These are phyloP conservation scores for Parietaria judaica DNA, from an alignment of 306 rosid genomes.

Conservation along the genomic window DNA sequence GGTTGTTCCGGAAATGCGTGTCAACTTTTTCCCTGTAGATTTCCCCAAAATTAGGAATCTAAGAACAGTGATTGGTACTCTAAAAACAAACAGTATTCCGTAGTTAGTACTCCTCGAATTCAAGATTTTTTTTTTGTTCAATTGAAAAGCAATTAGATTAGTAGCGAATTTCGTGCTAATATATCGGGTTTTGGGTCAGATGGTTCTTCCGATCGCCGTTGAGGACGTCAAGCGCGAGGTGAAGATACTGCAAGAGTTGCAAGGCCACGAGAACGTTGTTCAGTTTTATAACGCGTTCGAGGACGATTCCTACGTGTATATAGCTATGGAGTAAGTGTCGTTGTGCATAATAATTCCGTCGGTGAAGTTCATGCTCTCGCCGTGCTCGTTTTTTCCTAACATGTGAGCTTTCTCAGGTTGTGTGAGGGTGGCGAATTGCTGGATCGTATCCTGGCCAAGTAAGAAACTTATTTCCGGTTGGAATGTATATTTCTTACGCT, in stretches of 20 bases:
- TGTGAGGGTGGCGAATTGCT: conserved; percentile 97
- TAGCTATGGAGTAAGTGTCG: conserved; percentile 93
- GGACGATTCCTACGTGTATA: conserved; percentile 86
- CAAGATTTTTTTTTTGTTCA: conserved; percentile 1
- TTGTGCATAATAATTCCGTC: conserved; percentile 12
- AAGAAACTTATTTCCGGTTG: conserved; percentile 33
- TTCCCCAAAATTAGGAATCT: conserved; percentile 13
- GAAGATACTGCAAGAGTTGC: conserved; percentile 71
- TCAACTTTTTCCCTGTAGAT: conserved; percentile 15
- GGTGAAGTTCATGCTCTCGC: conserved; percentile 5
- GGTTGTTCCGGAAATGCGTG: conserved; percentile 11
- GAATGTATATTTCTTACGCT: background rate
- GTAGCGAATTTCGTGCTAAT: background rate
- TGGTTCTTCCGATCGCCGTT: conserved; percentile 94
- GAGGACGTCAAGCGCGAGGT: conserved; percentile 99
- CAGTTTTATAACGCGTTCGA: conserved; percentile 78
- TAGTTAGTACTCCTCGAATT: no score
- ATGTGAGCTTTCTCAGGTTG: conserved; percentile 43
- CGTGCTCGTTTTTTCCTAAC: conserved; percentile 5
- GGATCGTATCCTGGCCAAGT: conserved; percentile 93
- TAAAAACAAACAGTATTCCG: background rate
- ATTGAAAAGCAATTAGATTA: background rate
- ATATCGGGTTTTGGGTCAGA: conserved; percentile 50
- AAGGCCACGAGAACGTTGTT: conserved; percentile 98
- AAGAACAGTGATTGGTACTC: conserved; percentile 9